Evolutionary conservation across 2,329 filamentous ascomycete species (phyloP).

Genomic region (Coniella vitis): DNA sequence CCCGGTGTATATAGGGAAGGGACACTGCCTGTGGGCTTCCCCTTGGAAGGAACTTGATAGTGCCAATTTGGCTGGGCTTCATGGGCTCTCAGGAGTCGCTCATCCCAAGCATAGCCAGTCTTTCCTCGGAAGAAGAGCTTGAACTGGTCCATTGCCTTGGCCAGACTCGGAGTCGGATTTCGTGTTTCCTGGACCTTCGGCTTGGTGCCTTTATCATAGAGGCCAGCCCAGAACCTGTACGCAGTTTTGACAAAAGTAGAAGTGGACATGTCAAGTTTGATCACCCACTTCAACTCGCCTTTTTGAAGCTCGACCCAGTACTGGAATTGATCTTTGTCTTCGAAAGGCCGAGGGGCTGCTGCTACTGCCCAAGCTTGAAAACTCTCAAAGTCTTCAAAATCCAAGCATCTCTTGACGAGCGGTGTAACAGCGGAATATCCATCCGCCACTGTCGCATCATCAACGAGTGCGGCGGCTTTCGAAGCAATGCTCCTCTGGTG

Average conservation of each 20-base stretch:
- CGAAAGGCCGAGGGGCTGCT: slow-evolving; percentile 50
- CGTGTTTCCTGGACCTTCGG: neutral
- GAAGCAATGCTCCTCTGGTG: neutral
- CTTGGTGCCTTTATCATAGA: slow-evolving; percentile 32
- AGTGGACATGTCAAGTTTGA: slow-evolving; percentile 63
- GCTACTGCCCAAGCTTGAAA: neutral
- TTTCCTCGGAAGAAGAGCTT: slow-evolving; percentile 49
- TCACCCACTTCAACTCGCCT: neutral
- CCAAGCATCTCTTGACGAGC: neutral
- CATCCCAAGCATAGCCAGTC: slow-evolving; percentile 54
- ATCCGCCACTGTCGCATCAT: neutral
- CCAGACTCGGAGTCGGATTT: neutral
- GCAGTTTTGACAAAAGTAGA: slow-evolving; percentile 40
- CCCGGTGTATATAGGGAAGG: neutral
- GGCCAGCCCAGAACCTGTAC: slow-evolving; percentile 54
- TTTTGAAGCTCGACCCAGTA: slow-evolving; percentile 55
- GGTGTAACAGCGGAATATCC: neutral
- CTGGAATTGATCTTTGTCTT: slow-evolving; percentile 50
- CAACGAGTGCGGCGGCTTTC: neutral
- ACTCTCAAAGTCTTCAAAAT: neutral
- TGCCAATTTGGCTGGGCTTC: slow-evolving; percentile 9
- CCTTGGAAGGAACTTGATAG: neutral
- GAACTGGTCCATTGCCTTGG: slow-evolving; percentile 43
- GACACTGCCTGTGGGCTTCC: neutral
- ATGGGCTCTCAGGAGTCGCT: slow-evolving; percentile 35